Conservation (phyloP, 176 grass and related monocot genomes). For the Echinochloa phyllopogon region DNA sequence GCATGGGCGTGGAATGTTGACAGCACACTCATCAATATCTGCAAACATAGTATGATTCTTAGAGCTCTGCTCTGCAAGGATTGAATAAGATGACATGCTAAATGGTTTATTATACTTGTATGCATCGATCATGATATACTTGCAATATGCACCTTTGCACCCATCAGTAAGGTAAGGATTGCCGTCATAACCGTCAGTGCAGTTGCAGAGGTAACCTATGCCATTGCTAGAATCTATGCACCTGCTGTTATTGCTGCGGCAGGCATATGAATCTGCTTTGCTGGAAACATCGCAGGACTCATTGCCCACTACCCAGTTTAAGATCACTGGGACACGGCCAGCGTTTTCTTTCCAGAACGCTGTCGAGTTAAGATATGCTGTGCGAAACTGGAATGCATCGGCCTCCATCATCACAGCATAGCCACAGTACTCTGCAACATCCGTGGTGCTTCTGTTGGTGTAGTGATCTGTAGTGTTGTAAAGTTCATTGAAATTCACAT, state of each 20-base stretch:
- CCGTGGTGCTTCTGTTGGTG: background rate
- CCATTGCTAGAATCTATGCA: background rate
- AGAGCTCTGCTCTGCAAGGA: background rate
- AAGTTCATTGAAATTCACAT: no score
- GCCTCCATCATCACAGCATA: constrained; percentile 14
- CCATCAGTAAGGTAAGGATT: constrained; percentile 15
- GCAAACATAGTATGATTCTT: background rate
- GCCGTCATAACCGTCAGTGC: background rate
- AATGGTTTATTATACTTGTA: no score
- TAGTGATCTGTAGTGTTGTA: no score
- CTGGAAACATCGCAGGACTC: constrained; percentile 16
- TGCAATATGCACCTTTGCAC: constrained; percentile 18
- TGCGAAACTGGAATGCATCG: background rate
- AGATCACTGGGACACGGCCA: background rate
- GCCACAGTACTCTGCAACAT: background rate
- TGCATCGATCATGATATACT: no score
- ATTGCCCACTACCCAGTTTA: constrained; percentile 43
- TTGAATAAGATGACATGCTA: no score
- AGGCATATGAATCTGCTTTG: constrained; percentile 12
- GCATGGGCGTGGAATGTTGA: constrained; percentile 10
- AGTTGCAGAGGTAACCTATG: constrained; percentile 2
- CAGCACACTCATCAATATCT: constrained; percentile 25
- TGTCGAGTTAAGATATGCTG: constrained; percentile 10
- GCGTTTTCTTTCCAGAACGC: background rate
- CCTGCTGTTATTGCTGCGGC: constrained; percentile 20